A percentile compares a stretch with the other conserved stretches of the same genome.
phyloP scores from a whole-genome alignment of 1,139 yeast genomes.

The Taphrina confusa region DNA sequence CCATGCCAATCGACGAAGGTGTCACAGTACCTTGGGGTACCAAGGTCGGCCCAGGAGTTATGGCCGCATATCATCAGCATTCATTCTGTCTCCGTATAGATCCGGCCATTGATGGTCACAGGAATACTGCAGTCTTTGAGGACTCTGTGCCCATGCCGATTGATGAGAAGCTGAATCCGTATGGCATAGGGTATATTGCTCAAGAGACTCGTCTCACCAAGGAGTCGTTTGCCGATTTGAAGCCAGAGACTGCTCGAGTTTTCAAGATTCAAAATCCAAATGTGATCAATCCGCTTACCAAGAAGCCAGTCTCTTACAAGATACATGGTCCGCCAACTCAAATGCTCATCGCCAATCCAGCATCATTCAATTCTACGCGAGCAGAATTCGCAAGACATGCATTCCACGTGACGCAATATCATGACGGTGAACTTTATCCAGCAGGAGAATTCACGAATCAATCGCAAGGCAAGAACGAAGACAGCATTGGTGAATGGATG shows the following conservation, averaged over 20 bases:
- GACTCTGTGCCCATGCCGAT: constrained; percentile 30
- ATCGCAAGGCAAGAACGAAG: constrained; percentile 12
- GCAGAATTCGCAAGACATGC: constrained; percentile 76
- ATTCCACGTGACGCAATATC: constrained; percentile 68
- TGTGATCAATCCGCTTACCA: constrained; percentile 65
- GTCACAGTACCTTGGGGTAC: constrained; percentile 76
- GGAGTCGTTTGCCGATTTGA: constrained; percentile 64
- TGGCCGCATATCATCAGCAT: constrained; percentile 85
- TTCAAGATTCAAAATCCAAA: constrained; percentile 79
- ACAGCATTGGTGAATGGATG: constrained; percentile 13
- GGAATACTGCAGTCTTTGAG: constrained; percentile 57
- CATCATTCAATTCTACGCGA: constrained; percentile 73
- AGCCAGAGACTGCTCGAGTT: constrained; percentile 63
- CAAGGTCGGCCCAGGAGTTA: constrained; percentile 72
- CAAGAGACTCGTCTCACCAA: constrained; percentile 35
- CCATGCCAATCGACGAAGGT: constrained; percentile 64
- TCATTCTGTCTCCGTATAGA: constrained; percentile 73
- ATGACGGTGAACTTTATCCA: constrained; percentile 65
- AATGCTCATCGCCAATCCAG: constrained; percentile 69
- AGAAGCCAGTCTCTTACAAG: constrained; percentile 73
- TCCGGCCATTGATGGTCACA: constrained; percentile 78
- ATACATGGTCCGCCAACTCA: constrained; percentile 76
- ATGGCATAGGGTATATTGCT: constrained; percentile 26
- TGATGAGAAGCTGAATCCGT: constrained; percentile 19
- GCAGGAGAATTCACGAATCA: constrained; percentile 58